Evolutionary conservation across 768 basidiomycete genomes (phyloP).

Genomic region (Chalciporus pseudorubinellus): DNA sequence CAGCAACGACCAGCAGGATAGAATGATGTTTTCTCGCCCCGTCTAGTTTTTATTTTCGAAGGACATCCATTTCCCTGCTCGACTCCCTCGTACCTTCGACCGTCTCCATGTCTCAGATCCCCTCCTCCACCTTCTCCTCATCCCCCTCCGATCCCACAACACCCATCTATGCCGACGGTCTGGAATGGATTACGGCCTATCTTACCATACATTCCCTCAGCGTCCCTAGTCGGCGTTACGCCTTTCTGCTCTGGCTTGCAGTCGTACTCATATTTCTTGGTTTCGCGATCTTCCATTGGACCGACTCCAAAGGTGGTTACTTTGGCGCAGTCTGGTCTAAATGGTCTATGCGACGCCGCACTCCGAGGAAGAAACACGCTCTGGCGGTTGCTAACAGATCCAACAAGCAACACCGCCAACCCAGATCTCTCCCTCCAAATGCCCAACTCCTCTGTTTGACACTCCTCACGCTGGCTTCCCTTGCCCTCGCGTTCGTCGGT

Average conservation of each 20-base stretch:
- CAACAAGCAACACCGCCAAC: constrained; percentile 40
- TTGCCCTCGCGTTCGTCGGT: constrained; percentile 54
- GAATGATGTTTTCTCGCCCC: too few relatives aligned
- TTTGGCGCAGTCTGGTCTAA: constrained; percentile 55
- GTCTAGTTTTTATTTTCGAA: too few relatives aligned
- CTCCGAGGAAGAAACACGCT: constrained; percentile 52
- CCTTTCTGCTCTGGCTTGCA: constrained; percentile 59
- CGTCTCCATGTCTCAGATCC: neutral
- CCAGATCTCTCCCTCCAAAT: constrained; percentile 56
- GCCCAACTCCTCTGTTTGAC: constrained; percentile 54
- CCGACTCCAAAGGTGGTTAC: constrained; percentile 39
- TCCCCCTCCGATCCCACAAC: constrained; percentile 39
- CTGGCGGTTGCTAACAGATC: constrained; percentile 33
- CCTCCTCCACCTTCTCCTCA: constrained; percentile 8
- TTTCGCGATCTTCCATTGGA: constrained; percentile 43
- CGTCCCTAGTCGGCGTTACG: constrained; percentile 49
- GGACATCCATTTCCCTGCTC: too few relatives aligned
- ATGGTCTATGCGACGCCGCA: constrained; percentile 55
- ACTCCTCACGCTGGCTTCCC: constrained; percentile 41
- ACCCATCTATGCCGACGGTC: constrained; percentile 42
- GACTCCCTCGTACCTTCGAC: too few relatives aligned
- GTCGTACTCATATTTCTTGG: constrained; percentile 42
- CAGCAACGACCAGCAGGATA: too few relatives aligned
- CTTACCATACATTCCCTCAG: constrained; percentile 56
- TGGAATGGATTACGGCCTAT: constrained; percentile 57